Conservation (phyloP, 2,329 filamentous ascomycete species). For the Stachybotrys chlorohalonatus region DNA sequence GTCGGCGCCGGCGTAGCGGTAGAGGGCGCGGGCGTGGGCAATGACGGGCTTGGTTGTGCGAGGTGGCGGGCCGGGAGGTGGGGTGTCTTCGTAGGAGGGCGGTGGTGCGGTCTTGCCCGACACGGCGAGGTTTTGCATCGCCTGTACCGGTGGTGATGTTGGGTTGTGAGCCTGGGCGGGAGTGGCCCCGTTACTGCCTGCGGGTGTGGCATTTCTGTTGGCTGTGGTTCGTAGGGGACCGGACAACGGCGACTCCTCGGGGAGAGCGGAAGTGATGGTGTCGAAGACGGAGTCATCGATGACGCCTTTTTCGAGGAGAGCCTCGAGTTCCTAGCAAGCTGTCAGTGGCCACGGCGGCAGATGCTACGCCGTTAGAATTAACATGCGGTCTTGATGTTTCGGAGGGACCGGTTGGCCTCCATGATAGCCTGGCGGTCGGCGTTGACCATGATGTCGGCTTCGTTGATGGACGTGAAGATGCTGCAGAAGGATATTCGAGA, state of each 20-base stretch:
- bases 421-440: slow-evolving; percentile 50
- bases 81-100: slow-evolving; percentile 42
- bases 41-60: slow-evolving; percentile 48
- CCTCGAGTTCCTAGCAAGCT: slow-evolving; percentile 69
- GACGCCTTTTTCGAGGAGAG: slow-evolving; percentile 72
- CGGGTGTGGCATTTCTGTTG: slow-evolving; percentile 19
- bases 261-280: slow-evolving; percentile 65
- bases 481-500: neutral
- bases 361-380: neutral
- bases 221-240: slow-evolving; percentile 33
- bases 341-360: neutral
- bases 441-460: slow-evolving; percentile 30
- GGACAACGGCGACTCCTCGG: slow-evolving; percentile 55
- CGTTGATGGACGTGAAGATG: neutral
- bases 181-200: slow-evolving; percentile 18
- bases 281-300: slow-evolving; percentile 70
- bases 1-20: slow-evolving; percentile 72
- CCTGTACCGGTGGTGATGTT: slow-evolving; percentile 22
- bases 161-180: slow-evolving; percentile 17
- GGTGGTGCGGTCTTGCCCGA: slow-evolving; percentile 29
- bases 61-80: slow-evolving; percentile 30
- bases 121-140: slow-evolving; percentile 32
- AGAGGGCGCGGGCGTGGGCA: slow-evolving; percentile 70
- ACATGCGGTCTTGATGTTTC: slow-evolving; percentile 75
- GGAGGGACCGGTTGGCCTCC: slow-evolving; percentile 74